Percentiles rank a stretch among this genome's conserved stretches.
Evolutionary conservation across 208 protist genomes (phyloP).

Genomic region (Trypanosoma vivax): DNA sequence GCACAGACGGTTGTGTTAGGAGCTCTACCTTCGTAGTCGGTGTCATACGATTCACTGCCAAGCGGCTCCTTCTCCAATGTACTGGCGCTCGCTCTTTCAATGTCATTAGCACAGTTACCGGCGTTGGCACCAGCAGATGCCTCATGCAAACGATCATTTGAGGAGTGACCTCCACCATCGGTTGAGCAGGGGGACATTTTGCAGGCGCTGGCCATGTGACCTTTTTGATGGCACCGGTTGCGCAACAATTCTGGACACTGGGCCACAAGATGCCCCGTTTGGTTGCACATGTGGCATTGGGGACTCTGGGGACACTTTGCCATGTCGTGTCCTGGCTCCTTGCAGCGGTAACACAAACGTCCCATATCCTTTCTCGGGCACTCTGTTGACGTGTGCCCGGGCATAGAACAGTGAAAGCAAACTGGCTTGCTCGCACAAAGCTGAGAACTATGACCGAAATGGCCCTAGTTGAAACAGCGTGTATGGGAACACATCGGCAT

Average conservation of each 20-base stretch:
- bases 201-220: conserved; percentile 48
- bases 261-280: conserved; percentile 65
- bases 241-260: conserved; percentile 69
- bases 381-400: conserved; percentile 68
- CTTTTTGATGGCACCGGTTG: conserved; percentile 66
- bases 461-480: conserved; percentile 86
- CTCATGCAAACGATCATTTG: no score
- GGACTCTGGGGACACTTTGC: conserved; percentile 65
- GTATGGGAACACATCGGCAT: conserved; percentile 77
- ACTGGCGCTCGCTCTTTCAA: no score
- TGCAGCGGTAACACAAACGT: conserved; percentile 84
- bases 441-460: conserved; percentile 78
- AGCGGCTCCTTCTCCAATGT: no score
- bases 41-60: no score
- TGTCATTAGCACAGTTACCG: no score
- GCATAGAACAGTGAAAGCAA: conserved; percentile 83
- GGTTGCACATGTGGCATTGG: conserved; percentile 77
- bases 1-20: not conserved
- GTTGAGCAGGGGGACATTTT: not conserved
- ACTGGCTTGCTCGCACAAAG: conserved; percentile 75
- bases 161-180: conserved; percentile 10
- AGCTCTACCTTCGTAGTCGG: not conserved
- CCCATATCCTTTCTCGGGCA: conserved; percentile 70
- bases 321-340: conserved; percentile 80
- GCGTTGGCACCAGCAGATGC: no score